These are phyloP conservation scores for Clonostachys rhizophaga DNA, from an alignment of 2,329 filamentous ascomycete genomes.

Conservation along the genomic window DNA sequence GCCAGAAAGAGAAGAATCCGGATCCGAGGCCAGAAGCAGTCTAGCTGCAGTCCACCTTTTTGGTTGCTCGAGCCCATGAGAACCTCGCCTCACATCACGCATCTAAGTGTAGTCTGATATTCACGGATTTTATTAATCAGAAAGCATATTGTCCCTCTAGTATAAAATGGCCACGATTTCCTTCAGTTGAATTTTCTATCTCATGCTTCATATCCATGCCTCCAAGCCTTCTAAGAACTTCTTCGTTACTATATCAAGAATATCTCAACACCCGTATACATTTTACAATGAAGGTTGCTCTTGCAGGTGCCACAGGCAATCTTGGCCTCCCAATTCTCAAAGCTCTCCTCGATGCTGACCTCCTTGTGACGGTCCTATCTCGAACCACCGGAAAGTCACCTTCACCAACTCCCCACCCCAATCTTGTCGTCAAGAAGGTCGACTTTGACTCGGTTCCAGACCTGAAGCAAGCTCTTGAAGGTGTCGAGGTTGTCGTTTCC, in stretches of 20 bases:
- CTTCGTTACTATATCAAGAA: too few relatives aligned
- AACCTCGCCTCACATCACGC: too few relatives aligned
- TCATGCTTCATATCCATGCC: too few relatives aligned
- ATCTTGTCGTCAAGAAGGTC: background rate
- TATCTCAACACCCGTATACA: too few relatives aligned
- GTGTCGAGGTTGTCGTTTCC: conserved; percentile 50
- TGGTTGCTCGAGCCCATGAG: too few relatives aligned
- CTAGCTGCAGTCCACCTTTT: background rate
- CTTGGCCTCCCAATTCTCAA: background rate
- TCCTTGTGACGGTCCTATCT: background rate
- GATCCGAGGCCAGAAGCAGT: background rate
- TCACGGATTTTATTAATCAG: too few relatives aligned
- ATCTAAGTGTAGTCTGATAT: too few relatives aligned
- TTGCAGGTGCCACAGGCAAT: conserved; percentile 1
- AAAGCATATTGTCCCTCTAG: too few relatives aligned
- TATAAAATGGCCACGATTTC: too few relatives aligned
- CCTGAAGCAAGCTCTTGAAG: conserved; percentile 35
- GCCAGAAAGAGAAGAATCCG: too few relatives aligned
- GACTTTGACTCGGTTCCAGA: background rate
- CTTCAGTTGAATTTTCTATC: too few relatives aligned
- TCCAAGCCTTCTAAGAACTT: too few relatives aligned
- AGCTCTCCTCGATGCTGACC: background rate
- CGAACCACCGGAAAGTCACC: background rate
- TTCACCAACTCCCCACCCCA: background rate
- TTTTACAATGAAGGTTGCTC: background rate